Evolutionary conservation across 495 filamentous ascomycete genomes (phyloP), one percentile per base, ranked within the genome.

Genomic region (Aspergillus panamensis): DNA sequence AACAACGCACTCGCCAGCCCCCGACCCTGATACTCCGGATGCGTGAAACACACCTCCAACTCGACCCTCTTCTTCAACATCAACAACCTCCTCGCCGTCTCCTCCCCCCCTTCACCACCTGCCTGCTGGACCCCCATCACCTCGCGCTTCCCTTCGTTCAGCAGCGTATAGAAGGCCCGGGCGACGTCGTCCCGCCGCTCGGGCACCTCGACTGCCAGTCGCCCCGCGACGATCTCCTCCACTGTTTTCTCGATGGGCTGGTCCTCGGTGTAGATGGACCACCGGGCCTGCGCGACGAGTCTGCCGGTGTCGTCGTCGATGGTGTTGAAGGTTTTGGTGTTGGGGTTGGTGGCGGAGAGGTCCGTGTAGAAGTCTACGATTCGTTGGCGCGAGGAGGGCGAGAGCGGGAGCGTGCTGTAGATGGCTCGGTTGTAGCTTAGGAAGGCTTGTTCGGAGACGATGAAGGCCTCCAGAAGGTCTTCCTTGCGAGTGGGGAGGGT

Each of bases 1-100:
- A 86, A 54, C 58, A 69, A 65, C 14, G 66, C 70, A 7, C n/a
- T n/a, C n/a, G 77, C 81, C 0, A 80, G 53, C 0, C 53, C 56
- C 9, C 30, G 1, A 3, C 50, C 5, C 30, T 48, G 49, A 14
- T 48, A 59, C 0, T 37, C 57, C 0, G 57, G 57, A 48, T 59
- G 49, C 40, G 50, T 53, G 16, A 48, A 53, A 8, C 53, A 13
- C 12, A 32, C 19, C 16, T 59, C 49, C 29, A 59, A 33, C 40
- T 59, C 49, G 6, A 59, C 50, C n/a, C 50, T 17, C 17, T 17
- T 25, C 7, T 5, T n/a, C 31, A 59, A 31, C n/a, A n/a, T n/a
- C n/a, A n/a, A n/a, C n/a, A n/a, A n/a, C n/a, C n/a, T n/a, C n/a
- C n/a, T n/a, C n/a, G n/a, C n/a, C n/a, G n/a, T n/a, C 13, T 5